Conservation (phyloP, 257 asterid species). For the Solanum stenotomum region DNA sequence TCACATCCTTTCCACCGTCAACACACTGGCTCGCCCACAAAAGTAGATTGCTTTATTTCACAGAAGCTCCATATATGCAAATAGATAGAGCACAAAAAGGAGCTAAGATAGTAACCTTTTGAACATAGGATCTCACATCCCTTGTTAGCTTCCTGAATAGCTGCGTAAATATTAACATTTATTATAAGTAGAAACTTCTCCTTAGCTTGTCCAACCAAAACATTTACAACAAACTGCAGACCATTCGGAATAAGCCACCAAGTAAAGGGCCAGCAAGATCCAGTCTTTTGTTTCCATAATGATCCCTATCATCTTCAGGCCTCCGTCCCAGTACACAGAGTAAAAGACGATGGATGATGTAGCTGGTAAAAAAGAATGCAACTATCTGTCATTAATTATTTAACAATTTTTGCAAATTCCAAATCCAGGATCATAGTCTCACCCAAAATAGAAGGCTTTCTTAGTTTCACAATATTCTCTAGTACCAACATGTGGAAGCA, state of each 20-base stretch:
- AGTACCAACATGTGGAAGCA: conserved; percentile 98
- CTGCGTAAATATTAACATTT: conserved; percentile 30
- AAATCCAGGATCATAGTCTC: conserved; percentile 1
- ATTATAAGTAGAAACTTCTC: background rate
- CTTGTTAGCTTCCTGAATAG: conserved; percentile 88
- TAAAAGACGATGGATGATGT: conserved; percentile 85
- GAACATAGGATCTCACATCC: conserved; percentile 91
- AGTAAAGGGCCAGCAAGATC: conserved; percentile 99
- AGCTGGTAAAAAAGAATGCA: conserved; percentile 27
- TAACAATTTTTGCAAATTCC: background rate
- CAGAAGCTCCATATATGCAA: conserved; percentile 1
- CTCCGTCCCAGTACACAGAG: conserved; percentile 90
- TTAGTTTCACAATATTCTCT: conserved; percentile 90
- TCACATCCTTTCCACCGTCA: conserved; percentile 93
- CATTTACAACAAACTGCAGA: conserved; percentile 15
- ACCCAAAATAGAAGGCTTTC: conserved; percentile 95
- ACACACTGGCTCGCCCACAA: conserved; percentile 55
- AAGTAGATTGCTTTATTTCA: background rate
- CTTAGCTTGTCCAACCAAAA: background rate
- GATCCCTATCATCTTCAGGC: conserved; percentile 95
- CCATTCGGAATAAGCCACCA: conserved; percentile 96
- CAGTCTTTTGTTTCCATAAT: conserved; percentile 89
- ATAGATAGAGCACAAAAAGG: conserved; percentile 3
- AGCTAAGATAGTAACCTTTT: conserved; percentile 50
- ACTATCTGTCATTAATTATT: background rate